These are phyloP conservation scores for Xylariaceae sp. DNA, from an alignment of 2,329 filamentous ascomycete species.

Conservation along the genomic window DNA sequence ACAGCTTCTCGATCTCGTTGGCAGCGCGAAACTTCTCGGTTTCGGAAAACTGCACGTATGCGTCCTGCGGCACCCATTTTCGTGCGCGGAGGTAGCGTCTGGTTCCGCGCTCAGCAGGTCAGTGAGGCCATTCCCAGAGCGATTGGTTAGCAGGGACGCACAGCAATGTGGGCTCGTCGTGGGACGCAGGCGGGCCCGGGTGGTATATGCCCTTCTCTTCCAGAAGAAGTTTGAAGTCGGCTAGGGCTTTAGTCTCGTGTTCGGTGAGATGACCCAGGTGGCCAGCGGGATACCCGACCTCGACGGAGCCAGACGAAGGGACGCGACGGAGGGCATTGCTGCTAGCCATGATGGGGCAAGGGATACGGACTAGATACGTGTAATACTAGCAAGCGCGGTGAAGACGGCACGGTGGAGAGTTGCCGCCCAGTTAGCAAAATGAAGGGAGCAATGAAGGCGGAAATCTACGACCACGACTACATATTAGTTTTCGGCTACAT, in stretches of 20 bases:
- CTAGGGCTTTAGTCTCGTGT: slow-evolving; percentile 63
- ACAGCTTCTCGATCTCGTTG: slow-evolving; percentile 73
- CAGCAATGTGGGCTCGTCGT: slow-evolving; percentile 71
- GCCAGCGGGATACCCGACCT: slow-evolving; percentile 63
- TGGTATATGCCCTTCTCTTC: slow-evolving; percentile 62
- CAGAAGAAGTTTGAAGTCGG: slow-evolving; percentile 66
- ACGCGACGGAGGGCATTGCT: slow-evolving; percentile 27
- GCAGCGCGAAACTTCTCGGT: slow-evolving; percentile 83
- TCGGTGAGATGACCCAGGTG: slow-evolving; percentile 73
- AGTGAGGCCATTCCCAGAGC: slow-evolving; percentile 4
- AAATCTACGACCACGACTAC: too few relatives aligned
- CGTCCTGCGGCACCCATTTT: slow-evolving; percentile 73
- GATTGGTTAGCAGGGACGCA: slow-evolving; percentile 38
- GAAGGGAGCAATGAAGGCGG: too few relatives aligned
- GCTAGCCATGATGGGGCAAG: slow-evolving; percentile 19
- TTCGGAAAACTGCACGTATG: slow-evolving; percentile 77
- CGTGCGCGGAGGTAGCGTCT: slow-evolving; percentile 84
- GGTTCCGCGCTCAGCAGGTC: slow-evolving; percentile 16
- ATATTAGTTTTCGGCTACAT: too few relatives aligned
- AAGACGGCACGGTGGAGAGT: too few relatives aligned
- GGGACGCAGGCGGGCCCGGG: slow-evolving; percentile 53
- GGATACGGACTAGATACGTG: not conserved
- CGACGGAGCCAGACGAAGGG: slow-evolving; percentile 32
- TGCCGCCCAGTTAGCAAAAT: too few relatives aligned
- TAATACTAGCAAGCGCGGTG: not conserved